Evolutionary conservation across 768 basidiomycete genomes (phyloP).

Genomic region (Lactarius psammicola): DNA sequence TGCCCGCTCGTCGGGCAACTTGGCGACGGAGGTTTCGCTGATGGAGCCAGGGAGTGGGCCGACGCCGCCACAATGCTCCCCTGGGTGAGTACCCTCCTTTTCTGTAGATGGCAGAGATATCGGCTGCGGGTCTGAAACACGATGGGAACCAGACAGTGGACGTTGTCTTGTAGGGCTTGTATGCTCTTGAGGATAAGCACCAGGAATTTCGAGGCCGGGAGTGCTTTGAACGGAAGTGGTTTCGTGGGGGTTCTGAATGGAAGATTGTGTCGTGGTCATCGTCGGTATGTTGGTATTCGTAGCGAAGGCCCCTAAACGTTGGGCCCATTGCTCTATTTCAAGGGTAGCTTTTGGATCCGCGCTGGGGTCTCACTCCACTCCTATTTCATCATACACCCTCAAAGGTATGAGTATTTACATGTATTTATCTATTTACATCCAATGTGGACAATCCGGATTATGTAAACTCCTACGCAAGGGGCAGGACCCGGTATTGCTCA

Average conservation of each 20-base stretch:
- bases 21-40: conserved; percentile 47
- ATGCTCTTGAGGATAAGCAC: conserved; percentile 20
- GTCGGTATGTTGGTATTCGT: conserved; percentile 5
- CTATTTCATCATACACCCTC: background rate
- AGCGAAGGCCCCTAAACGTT: conserved; percentile 16
- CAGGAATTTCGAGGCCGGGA: conserved; percentile 17
- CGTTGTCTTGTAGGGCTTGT: background rate
- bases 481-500: conserved; percentile 6
- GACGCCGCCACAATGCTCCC: conserved; percentile 41
- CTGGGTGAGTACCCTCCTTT: conserved; percentile 36
- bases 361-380: conserved; percentile 14
- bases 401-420: background rate
- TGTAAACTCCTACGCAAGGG: conserved; percentile 7
- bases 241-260: conserved; percentile 1
- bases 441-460: background rate
- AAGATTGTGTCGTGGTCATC: conserved; percentile 19
- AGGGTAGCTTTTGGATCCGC: conserved; percentile 19
- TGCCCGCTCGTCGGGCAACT: conserved; percentile 47
- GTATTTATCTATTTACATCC: background rate
- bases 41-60: conserved; percentile 49
- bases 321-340: conserved; percentile 18
- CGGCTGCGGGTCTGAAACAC: background rate
- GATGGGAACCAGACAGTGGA: background rate
- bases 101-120: conserved; percentile 41
- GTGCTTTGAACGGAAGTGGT: conserved; percentile 15